Evolutionary conservation across 305 asterid species (phyloP).

Genomic region (Solanum hybrid): DNA sequence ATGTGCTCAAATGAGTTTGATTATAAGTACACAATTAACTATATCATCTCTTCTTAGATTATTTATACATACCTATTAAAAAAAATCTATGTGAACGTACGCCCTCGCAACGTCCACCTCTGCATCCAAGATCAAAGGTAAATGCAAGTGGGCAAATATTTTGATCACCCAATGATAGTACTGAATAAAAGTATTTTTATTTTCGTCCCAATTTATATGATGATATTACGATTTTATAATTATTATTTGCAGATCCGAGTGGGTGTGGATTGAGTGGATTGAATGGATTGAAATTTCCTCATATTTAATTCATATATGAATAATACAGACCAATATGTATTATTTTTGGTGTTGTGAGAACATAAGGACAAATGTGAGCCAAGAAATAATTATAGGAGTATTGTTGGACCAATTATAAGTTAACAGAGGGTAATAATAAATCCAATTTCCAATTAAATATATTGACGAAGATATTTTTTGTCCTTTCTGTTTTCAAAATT

Average conservation of each 20-base stretch:
- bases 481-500: background rate
- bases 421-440: background rate
- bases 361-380: background rate
- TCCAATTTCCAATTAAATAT: no score
- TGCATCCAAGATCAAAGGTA: no score
- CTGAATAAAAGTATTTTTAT: accelerated
- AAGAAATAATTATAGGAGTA: background rate
- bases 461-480: no score
- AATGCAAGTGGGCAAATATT: no score
- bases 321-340: background rate
- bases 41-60: background rate
- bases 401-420: background rate
- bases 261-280: background rate
- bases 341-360: background rate
- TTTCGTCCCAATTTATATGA: no score
- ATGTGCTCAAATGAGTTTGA: background rate
- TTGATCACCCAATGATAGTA: no score
- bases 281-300: background rate
- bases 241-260: background rate
- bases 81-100: no score
- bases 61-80: no score
- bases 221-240: no score
- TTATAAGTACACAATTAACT: background rate
- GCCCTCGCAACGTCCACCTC: no score
- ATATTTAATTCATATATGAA: no score